Evolutionary conservation across 2,329 filamentous ascomycete species (phyloP).

Genomic region (Aspergillus melleus): DNA sequence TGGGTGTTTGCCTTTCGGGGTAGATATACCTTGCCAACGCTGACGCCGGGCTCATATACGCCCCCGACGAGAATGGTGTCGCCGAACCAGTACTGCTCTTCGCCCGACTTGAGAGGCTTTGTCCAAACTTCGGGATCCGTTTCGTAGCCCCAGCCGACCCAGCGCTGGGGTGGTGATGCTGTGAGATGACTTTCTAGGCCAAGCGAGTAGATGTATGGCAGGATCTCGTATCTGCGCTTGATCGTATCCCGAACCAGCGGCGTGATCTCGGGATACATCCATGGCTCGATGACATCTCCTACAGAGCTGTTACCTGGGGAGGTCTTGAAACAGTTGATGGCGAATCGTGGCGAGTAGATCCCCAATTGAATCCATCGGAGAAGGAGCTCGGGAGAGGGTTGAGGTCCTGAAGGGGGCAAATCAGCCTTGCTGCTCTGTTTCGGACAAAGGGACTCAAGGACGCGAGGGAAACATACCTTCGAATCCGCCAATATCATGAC

Average conservation of each 20-base stretch:
- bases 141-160: slow-evolving; percentile 74
- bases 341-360: slow-evolving; percentile 68
- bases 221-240: slow-evolving; percentile 68
- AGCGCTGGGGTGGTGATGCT: slow-evolving; percentile 66
- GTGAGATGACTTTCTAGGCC: slow-evolving; percentile 61
- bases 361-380: slow-evolving; percentile 74
- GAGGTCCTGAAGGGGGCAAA: slow-evolving; percentile 44
- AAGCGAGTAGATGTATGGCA: slow-evolving; percentile 70
- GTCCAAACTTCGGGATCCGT: slow-evolving; percentile 66
- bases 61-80: slow-evolving; percentile 66
- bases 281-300: slow-evolving; percentile 74
- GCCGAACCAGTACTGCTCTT: slow-evolving; percentile 73
- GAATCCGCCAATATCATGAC: slow-evolving; percentile 74
- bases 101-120: slow-evolving; percentile 59
- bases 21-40: slow-evolving; percentile 60
- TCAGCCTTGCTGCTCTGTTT: not conserved
- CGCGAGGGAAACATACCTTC: slow-evolving; percentile 52
- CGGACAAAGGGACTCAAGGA: not conserved
- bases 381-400: slow-evolving; percentile 68
- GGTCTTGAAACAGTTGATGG: slow-evolving; percentile 79
- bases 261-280: slow-evolving; percentile 71
- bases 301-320: slow-evolving; percentile 63
- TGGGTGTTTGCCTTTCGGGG: slow-evolving; percentile 48
- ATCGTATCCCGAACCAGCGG: slow-evolving; percentile 64
- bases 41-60: slow-evolving; percentile 62